These are phyloP conservation scores for Pseudonitzschia pungens DNA, from an alignment of 108 stramenopile genomes.

Conservation along the genomic window DNA sequence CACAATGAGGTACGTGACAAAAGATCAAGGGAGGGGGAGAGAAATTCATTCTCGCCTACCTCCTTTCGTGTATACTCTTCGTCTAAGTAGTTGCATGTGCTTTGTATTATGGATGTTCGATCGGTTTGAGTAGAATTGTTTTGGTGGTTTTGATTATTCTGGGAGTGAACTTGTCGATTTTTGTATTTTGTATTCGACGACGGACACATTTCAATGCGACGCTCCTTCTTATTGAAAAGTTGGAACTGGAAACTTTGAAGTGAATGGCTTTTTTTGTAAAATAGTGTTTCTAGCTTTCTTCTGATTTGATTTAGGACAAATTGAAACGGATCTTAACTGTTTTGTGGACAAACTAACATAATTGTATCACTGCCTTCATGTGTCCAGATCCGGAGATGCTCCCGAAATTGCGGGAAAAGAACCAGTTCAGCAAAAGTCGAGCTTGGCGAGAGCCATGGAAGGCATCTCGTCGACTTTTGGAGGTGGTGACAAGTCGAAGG, in stretches of 20 bases:
- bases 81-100: background rate
- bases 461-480: slow-evolving; percentile 38
- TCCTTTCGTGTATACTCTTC: slow-evolving; percentile 1
- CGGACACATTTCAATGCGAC: slow-evolving; percentile 15
- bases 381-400: slow-evolving; percentile 12
- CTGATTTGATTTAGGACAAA: background rate
- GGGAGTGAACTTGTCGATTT: slow-evolving; percentile 21
- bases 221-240: slow-evolving; percentile 10
- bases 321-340: background rate
- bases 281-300: background rate
- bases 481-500: slow-evolving; percentile 26
- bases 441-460: slow-evolving; percentile 32
- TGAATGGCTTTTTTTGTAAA: background rate
- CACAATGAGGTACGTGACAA: slow-evolving; percentile 30
- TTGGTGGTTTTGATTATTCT: slow-evolving; percentile 17
- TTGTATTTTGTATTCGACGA: slow-evolving; percentile 24
- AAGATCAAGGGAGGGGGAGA: background rate
- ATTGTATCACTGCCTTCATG: background rate
- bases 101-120: slow-evolving; percentile 5
- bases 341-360: slow-evolving; percentile 2
- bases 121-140: slow-evolving; percentile 25
- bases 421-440: slow-evolving; percentile 25
- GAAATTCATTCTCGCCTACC: background rate
- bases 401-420: slow-evolving; percentile 33
- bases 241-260: background rate